These are phyloP conservation scores for Penicillium thymicola DNA, from an alignment of 2,329 filamentous ascomycete genomes.

Conservation along the genomic window DNA sequence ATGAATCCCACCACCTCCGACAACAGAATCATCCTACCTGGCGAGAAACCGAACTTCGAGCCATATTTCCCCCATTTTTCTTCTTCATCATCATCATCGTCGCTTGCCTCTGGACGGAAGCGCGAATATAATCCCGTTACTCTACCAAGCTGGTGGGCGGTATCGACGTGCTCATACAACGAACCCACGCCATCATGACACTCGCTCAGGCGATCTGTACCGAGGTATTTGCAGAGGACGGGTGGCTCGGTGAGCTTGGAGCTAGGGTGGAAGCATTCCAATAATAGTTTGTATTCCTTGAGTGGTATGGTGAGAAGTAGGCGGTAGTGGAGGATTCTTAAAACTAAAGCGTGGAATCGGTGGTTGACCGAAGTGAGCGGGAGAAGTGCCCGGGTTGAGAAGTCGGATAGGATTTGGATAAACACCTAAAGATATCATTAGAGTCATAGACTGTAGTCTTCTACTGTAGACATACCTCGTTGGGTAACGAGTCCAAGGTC, in stretches of 20 bases:
- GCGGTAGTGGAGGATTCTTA: slow-evolving; percentile 63
- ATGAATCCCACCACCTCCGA: slow-evolving; percentile 2
- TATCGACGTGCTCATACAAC: slow-evolving; percentile 33
- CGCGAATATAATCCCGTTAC: slow-evolving; percentile 64
- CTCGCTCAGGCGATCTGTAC: slow-evolving; percentile 58
- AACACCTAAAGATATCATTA: slow-evolving; percentile 44
- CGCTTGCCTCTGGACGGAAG: slow-evolving; percentile 62
- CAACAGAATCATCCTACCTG: slow-evolving; percentile 12
- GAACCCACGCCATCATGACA: slow-evolving; percentile 40
- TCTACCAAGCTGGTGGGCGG: slow-evolving; percentile 39
- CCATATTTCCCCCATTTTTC: neutral
- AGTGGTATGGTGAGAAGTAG: slow-evolving; percentile 58
- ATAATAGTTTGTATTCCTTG: slow-evolving; percentile 63
- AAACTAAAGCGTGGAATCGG: slow-evolving; percentile 61
- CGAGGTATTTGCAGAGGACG: slow-evolving; percentile 65
- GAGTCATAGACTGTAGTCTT: neutral
- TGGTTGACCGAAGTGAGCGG: slow-evolving; percentile 58
- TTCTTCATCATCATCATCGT: slow-evolving; percentile 37
- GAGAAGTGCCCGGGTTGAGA: slow-evolving; percentile 54
- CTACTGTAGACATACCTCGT: slow-evolving; percentile 29
- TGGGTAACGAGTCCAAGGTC: slow-evolving; percentile 32
- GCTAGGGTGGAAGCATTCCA: slow-evolving; percentile 75
- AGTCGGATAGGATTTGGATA: slow-evolving; percentile 48
- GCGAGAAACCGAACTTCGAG: slow-evolving; percentile 4
- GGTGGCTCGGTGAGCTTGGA: slow-evolving; percentile 66